phyloP scores from a whole-genome alignment of 2,329 filamentous ascomycete species.

The Exophiala aquamarina region DNA sequence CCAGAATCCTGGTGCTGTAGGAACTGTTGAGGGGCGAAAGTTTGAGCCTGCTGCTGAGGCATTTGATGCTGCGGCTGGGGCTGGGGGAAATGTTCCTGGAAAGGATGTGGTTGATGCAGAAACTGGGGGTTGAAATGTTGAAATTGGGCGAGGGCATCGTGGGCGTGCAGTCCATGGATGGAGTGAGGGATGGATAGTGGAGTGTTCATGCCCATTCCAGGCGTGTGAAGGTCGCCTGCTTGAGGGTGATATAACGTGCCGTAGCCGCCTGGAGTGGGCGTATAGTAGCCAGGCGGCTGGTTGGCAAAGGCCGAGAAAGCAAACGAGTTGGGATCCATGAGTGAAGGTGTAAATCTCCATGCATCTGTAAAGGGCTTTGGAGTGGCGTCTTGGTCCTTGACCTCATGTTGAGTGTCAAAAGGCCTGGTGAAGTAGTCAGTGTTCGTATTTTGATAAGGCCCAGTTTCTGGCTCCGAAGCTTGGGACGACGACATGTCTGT shows the following conservation, averaged over 20 bases:
- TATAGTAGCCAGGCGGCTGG: slow-evolving; percentile 81
- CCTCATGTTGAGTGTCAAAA: slow-evolving; percentile 47
- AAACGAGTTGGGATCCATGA: slow-evolving; percentile 82
- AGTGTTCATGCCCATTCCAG: slow-evolving; percentile 71
- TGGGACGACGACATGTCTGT: slow-evolving; percentile 16
- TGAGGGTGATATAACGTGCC: slow-evolving; percentile 80
- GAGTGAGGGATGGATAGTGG: slow-evolving; percentile 76
- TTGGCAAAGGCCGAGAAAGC: slow-evolving; percentile 77
- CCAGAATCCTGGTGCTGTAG: slow-evolving; percentile 71
- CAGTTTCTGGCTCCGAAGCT: slow-evolving; percentile 10
- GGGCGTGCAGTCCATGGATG: slow-evolving; percentile 62
- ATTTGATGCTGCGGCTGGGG: slow-evolving; percentile 22
- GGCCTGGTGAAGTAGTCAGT: slow-evolving; percentile 36
- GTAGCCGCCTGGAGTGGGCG: slow-evolving; percentile 77
- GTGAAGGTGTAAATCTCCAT: slow-evolving; percentile 84
- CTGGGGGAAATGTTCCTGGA: slow-evolving; percentile 23
- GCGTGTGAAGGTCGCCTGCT: slow-evolving; percentile 84
- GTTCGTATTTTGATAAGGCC: slow-evolving; percentile 14
- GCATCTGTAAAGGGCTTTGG: slow-evolving; percentile 76
- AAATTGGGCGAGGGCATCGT: slow-evolving; percentile 62
- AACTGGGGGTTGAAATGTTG: slow-evolving; percentile 63
- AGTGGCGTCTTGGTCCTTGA: slow-evolving; percentile 80
- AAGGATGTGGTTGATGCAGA: slow-evolving; percentile 29
- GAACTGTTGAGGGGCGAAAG: slow-evolving; percentile 55
- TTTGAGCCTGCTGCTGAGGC: slow-evolving; percentile 51